phyloP scores from a whole-genome alignment of 495 filamentous ascomycete genomes.

The Chaetomium fimeti region DNA sequence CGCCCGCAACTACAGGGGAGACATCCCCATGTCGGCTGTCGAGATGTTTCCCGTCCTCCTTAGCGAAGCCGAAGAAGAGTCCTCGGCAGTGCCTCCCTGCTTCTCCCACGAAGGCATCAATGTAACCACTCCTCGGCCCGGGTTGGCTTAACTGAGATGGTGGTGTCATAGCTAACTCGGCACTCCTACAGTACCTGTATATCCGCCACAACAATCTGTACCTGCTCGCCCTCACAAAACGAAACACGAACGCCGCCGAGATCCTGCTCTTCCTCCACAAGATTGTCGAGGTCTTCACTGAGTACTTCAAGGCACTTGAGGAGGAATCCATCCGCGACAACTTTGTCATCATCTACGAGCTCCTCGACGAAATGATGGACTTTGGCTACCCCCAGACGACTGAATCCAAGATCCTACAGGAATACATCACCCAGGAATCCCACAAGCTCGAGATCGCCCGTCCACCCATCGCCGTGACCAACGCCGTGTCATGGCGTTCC shows the following conservation, averaged over 20 bases:
- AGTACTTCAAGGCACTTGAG: constrained; percentile 99
- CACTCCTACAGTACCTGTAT: constrained; percentile 79
- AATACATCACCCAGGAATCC: constrained; percentile 99
- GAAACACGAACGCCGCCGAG: constrained; percentile 98
- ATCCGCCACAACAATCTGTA: constrained; percentile 99
- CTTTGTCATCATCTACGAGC: constrained; percentile 98
- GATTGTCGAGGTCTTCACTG: constrained; percentile 97
- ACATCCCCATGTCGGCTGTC: constrained; percentile 99
- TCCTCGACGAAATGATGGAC: constrained; percentile 99
- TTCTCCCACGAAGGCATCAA: constrained; percentile 99
- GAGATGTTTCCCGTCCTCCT: constrained; percentile 98
- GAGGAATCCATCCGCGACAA: constrained; percentile 99
- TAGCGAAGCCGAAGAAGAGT: constrained; percentile 98
- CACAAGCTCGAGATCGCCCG: constrained; percentile 97
- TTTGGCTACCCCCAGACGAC: constrained; percentile 99
- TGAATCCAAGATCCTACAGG: constrained; percentile 97
- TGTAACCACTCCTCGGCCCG: constrained; percentile 50
- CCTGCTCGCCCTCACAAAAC: constrained; percentile 95
- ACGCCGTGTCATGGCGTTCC: constrained; percentile 95
- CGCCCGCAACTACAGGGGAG: constrained; percentile 96
- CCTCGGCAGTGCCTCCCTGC: constrained; percentile 93
- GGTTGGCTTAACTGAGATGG: background rate
- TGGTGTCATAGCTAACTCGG: constrained; percentile 11
- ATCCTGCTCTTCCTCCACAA: constrained; percentile 98
- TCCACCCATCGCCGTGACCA: constrained; percentile 99